phyloP scores from a whole-genome alignment of 257 asterid species.

The Fraxinus excelsior region DNA sequence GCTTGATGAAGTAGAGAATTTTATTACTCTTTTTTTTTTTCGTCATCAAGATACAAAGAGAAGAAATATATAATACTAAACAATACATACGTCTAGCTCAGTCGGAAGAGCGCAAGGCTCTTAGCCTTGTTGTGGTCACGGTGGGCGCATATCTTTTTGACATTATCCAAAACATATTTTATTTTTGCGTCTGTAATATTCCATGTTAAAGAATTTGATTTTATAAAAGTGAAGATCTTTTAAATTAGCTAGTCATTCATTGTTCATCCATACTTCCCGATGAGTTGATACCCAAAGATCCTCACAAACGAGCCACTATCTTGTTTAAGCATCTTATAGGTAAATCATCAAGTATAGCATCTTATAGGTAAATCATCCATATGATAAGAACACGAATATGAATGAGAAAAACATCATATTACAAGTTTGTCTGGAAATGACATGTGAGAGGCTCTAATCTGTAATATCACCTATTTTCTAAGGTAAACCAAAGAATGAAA shows the following conservation, averaged over 20 bases:
- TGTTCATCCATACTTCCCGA: conserved; percentile 57
- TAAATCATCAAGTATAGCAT: too few relatives aligned
- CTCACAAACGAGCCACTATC: conserved; percentile 22
- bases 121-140: not conserved
- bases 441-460: conserved; percentile 17
- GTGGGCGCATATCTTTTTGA: not conserved
- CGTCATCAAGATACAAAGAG: too few relatives aligned
- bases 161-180: not conserved
- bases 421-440: not conserved
- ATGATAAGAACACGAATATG: not conserved
- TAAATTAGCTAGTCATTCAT: conserved; percentile 15
- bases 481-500: conserved; percentile 32
- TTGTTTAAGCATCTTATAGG: conserved; percentile 19
- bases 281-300: conserved; percentile 55
- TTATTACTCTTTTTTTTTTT: too few relatives aligned
- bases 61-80: too few relatives aligned
- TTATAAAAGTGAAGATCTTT: not conserved
- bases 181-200: not conserved
- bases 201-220: not conserved
- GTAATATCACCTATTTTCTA: conserved; percentile 17
- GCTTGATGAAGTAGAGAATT: too few relatives aligned
- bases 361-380: too few relatives aligned
- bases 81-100: not conserved
- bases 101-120: not conserved
- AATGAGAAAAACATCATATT: not conserved